Percentiles rank a stretch among this genome's conserved stretches.
Conservation (phyloP, 805 yeast species). For the Saccharomycopsis sp. region DNA sequence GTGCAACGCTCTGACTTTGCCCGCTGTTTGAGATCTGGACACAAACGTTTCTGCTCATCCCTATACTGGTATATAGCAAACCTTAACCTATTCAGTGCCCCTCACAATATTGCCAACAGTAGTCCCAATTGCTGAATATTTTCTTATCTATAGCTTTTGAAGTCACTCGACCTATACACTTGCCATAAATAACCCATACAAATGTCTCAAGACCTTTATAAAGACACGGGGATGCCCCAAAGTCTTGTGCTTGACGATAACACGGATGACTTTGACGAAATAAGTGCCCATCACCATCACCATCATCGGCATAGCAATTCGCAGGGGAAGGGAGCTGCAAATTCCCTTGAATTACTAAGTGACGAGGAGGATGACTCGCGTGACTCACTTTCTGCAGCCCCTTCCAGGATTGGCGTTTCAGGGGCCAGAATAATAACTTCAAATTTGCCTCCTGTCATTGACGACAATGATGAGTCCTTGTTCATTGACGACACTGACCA, state of each 20-base stretch:
- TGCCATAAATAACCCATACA: no score
- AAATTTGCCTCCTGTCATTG: background rate
- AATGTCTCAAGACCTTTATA: background rate
- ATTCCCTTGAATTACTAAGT: background rate
- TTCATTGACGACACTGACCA: slow-evolving; percentile 17
- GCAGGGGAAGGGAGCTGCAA: background rate
- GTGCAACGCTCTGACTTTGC: no score
- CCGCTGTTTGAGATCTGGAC: no score
- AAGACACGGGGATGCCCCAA: background rate
- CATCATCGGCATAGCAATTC: background rate
- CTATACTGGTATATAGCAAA: no score
- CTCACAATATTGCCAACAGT: no score
- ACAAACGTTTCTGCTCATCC: no score
- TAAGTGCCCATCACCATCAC: background rate
- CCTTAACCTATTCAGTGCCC: no score
- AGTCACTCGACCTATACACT: no score
- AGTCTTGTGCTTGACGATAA: background rate
- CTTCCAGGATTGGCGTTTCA: background rate
- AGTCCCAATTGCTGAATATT: no score
- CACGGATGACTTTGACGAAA: background rate
- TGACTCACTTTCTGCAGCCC: background rate
- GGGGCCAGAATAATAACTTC: background rate
- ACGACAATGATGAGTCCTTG: background rate
- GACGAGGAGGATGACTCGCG: background rate
- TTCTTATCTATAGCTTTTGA: no score